Conservation (phyloP, 768 basidiomycete species). For the Mycena epipterygia region DNA sequence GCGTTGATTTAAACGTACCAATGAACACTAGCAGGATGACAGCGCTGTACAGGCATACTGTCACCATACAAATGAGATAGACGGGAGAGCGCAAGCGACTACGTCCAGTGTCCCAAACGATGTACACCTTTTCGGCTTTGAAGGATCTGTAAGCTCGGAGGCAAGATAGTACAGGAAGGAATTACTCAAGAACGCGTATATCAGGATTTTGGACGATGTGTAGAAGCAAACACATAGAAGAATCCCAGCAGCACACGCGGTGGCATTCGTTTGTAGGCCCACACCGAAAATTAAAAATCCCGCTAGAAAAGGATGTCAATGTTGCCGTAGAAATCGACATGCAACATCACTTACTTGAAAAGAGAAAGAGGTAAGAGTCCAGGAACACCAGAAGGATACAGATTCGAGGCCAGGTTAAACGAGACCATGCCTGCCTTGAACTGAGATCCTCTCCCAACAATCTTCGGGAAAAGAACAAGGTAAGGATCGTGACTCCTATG, state of each 20-base stretch:
- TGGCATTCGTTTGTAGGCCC: slow-evolving; percentile 53
- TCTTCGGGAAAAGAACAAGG: slow-evolving; percentile 22
- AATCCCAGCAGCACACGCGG: slow-evolving; percentile 58
- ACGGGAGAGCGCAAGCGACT: slow-evolving; percentile 55
- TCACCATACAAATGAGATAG: slow-evolving; percentile 55
- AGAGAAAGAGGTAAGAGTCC: slow-evolving; percentile 60
- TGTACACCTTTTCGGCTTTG: slow-evolving; percentile 60
- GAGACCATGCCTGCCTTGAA: slow-evolving; percentile 1
- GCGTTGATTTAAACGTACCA: slow-evolving; percentile 42
- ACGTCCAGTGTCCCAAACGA: slow-evolving; percentile 55
- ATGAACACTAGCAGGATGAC: slow-evolving; percentile 55
- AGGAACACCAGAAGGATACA: slow-evolving; percentile 57
- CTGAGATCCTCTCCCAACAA: not conserved
- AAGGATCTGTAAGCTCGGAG: not conserved
- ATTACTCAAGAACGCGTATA: slow-evolving; percentile 62
- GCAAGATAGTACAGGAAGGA: slow-evolving; percentile 21
- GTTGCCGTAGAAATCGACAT: not conserved
- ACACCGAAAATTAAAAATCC: slow-evolving; percentile 60
- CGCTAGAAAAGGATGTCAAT: slow-evolving; percentile 42
- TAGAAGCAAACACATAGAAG: slow-evolving; percentile 60
- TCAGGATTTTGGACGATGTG: slow-evolving; percentile 58
- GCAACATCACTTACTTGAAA: slow-evolving; percentile 49
- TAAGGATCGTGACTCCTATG: slow-evolving; percentile 32
- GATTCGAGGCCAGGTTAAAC: slow-evolving; percentile 55
- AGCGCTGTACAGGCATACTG: slow-evolving; percentile 53